Conservation (phyloP, 495 filamentous ascomycete species). For the Amorphotheca resinae region DNA sequence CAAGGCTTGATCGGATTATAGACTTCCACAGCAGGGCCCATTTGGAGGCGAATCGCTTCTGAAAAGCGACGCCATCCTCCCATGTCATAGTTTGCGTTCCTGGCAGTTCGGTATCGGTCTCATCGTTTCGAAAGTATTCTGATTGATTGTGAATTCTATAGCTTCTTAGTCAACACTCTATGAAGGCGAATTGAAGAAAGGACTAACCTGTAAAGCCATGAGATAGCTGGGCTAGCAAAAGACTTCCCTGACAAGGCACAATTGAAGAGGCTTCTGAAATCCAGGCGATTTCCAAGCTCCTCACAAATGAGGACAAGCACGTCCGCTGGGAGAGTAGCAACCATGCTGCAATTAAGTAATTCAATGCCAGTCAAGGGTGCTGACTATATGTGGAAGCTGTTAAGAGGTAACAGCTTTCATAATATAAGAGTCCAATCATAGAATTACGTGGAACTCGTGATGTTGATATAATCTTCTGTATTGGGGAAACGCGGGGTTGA, state of each 20-base stretch:
- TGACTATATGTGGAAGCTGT: too few species aligned
- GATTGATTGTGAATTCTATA: slow-evolving; percentile 12
- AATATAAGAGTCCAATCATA: too few species aligned
- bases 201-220: slow-evolving; percentile 49
- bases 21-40: slow-evolving; percentile 58
- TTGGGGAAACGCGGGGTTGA: slow-evolving; percentile 6
- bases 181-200: not conserved
- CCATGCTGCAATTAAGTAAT: slow-evolving; percentile 9
- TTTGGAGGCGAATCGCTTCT: slow-evolving; percentile 26
- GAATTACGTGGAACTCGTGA: not conserved
- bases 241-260: slow-evolving; percentile 37
- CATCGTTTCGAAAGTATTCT: not conserved
- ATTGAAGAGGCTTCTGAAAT: slow-evolving; percentile 45
- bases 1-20: slow-evolving; percentile 53
- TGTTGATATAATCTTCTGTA: not conserved
- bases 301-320: slow-evolving; percentile 47
- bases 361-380: not conserved
- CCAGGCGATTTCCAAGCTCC: slow-evolving; percentile 35
- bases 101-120: slow-evolving; percentile 16
- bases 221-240: slow-evolving; percentile 44
- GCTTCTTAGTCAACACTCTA: not conserved
- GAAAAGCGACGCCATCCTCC: slow-evolving; percentile 20
- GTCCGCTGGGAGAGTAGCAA: slow-evolving; percentile 37
- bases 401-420: too few species aligned
- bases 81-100: slow-evolving; percentile 12